Conservation (phyloP, 2,329 filamentous ascomycete species). For the Colletotrichum navitas region DNA sequence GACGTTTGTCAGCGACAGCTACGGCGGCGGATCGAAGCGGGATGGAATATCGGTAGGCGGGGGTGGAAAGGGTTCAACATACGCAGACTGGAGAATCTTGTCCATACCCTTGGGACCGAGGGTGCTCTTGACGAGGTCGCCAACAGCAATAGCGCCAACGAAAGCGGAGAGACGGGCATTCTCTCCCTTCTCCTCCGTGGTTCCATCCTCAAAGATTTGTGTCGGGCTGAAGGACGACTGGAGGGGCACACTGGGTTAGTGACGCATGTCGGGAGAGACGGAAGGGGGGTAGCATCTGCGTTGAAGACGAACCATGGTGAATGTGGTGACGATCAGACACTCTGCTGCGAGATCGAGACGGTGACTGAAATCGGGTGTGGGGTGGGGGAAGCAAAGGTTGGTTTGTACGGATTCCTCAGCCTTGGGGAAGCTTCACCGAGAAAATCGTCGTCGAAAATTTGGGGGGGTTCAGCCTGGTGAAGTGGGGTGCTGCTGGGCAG, state of each 20-base stretch:
- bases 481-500: conserved; percentile 37
- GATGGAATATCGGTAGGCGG: conserved; percentile 15
- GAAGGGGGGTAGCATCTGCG: background rate
- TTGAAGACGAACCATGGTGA: conserved; percentile 33
- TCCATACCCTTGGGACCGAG: conserved; percentile 99
- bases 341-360: conserved; percentile 26
- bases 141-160: conserved; percentile 97
- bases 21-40: conserved; percentile 28
- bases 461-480: conserved; percentile 42
- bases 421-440: conserved; percentile 38
- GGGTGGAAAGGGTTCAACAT: conserved; percentile 55
- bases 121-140: conserved; percentile 97
- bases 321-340: conserved; percentile 37
- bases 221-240: conserved; percentile 83
- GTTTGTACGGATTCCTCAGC: conserved; percentile 40
- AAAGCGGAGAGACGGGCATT: conserved; percentile 99
- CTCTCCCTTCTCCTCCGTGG: conserved; percentile 97
- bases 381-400: conserved; percentile 27
- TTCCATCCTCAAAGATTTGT: conserved; percentile 98
- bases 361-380: conserved; percentile 25
- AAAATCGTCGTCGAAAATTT: conserved; percentile 42
- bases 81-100: conserved; percentile 97
- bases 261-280: background rate
- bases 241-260: conserved; percentile 30
- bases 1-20: conserved; percentile 39